A percentile compares a stretch with the other conserved stretches of the same genome.
Evolutionary conservation across 768 basidiomycete genomes (phyloP).

Genomic region (Boletus tylopilopsis): DNA sequence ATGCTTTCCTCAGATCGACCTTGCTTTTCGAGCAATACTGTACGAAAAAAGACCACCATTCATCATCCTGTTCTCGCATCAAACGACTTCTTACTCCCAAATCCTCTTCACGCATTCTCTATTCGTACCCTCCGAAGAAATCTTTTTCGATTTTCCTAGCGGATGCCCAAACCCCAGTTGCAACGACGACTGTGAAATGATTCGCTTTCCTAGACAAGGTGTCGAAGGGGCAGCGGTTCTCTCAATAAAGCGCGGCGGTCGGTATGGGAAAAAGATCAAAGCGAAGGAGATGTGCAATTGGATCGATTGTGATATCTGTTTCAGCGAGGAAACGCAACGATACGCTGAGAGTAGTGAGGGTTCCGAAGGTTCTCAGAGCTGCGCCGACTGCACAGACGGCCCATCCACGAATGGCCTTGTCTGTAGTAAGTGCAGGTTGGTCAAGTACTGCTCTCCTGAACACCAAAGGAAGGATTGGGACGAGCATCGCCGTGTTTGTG

Average conservation of each 20-base stretch:
- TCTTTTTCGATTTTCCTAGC: slow-evolving; percentile 75
- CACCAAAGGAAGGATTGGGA: slow-evolving; percentile 78
- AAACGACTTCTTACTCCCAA: slow-evolving; percentile 77
- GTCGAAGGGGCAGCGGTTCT: slow-evolving; percentile 58
- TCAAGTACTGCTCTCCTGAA: slow-evolving; percentile 72
- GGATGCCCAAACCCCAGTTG: slow-evolving; percentile 79
- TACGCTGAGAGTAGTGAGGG: slow-evolving; percentile 39
- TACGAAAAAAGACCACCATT: slow-evolving; percentile 76
- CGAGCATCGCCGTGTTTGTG: slow-evolving; percentile 70
- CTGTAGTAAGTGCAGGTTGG: slow-evolving; percentile 75
- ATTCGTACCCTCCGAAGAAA: slow-evolving; percentile 67
- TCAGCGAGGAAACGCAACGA: slow-evolving; percentile 41
- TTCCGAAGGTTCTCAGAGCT: slow-evolving; percentile 45
- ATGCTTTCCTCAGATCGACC: slow-evolving; percentile 80
- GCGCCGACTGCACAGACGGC: slow-evolving; percentile 33
- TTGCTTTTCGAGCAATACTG: slow-evolving; percentile 70
- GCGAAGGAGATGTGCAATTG: slow-evolving; percentile 75
- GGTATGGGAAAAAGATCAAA: slow-evolving; percentile 46
- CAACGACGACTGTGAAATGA: slow-evolving; percentile 79
- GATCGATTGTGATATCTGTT: slow-evolving; percentile 69
- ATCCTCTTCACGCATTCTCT: slow-evolving; percentile 72
- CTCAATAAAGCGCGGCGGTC: slow-evolving; percentile 55
- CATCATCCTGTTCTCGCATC: slow-evolving; percentile 74
- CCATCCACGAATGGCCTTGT: slow-evolving; percentile 47
- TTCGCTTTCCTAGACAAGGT: slow-evolving; percentile 70